Percentiles rank a stretch among this genome's conserved stretches.
These are phyloP conservation scores for Pseudogymnoascus sp. DNA, from an alignment of 2,329 filamentous ascomycete species.

Conservation along the genomic window DNA sequence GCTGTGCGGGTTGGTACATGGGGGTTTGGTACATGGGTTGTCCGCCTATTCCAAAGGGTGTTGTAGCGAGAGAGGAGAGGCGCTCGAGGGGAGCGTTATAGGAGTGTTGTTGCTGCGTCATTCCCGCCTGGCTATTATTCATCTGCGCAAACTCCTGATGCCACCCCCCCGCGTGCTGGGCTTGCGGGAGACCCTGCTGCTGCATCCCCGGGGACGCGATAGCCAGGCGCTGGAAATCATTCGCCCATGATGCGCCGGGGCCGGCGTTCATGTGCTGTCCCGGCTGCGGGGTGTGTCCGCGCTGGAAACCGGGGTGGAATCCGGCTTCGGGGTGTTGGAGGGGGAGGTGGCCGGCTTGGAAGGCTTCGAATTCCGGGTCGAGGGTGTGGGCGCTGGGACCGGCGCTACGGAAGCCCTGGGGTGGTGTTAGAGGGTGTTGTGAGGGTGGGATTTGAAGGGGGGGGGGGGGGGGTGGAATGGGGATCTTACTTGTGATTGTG, in stretches of 20 bases:
- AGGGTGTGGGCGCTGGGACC: slow-evolving; percentile 44
- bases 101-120: slow-evolving; percentile 7
- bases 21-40: slow-evolving; percentile 9
- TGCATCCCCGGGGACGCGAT: slow-evolving; percentile 25
- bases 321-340: slow-evolving; percentile 15
- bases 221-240: slow-evolving; percentile 39
- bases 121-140: background rate
- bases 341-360: slow-evolving; percentile 44
- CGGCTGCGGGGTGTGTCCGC: slow-evolving; percentile 12
- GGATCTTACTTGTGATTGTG: slow-evolving; percentile 43
- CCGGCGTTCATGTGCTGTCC: slow-evolving; percentile 15
- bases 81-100: background rate
- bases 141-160: slow-evolving; percentile 47
- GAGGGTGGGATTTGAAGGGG: background rate
- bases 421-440: slow-evolving; percentile 14
- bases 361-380: slow-evolving; percentile 61
- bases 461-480: slow-evolving; percentile 11
- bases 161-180: slow-evolving; percentile 34
- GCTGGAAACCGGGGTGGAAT: slow-evolving; percentile 13
- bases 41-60: slow-evolving; percentile 2
- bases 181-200: slow-evolving; percentile 20
- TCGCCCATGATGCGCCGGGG: slow-evolving; percentile 28
- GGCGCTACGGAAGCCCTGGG: slow-evolving; percentile 52
- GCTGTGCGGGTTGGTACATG: slow-evolving; percentile 5
- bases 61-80: background rate